Evolutionary conservation across 441 rosid genomes (phyloP).

Genomic region (Pelargonium cotyledonis): DNA sequence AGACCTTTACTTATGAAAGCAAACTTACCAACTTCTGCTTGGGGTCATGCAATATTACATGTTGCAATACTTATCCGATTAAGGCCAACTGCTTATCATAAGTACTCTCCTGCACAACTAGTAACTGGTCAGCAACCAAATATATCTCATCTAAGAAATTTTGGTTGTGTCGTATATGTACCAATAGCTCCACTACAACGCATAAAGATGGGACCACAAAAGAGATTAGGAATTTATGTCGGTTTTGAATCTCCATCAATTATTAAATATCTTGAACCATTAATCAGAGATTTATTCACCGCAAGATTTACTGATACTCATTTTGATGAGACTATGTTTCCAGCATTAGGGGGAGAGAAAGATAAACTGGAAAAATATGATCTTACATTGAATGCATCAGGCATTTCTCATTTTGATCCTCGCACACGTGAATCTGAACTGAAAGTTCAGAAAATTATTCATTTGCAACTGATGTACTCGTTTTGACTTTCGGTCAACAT

Average conservation of each 20-base stretch:
- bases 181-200: neutral
- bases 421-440: too few relatives aligned
- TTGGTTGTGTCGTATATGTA: constrained; percentile 13
- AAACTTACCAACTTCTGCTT: neutral
- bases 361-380: neutral
- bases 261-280: neutral
- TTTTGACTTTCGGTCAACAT: too few relatives aligned
- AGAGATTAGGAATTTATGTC: too few relatives aligned
- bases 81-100: neutral
- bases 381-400: too few relatives aligned
- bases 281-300: neutral
- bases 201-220: constrained; percentile 3
- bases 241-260: neutral
- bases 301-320: neutral
- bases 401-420: too few relatives aligned
- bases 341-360: neutral
- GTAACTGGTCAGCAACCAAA: neutral
- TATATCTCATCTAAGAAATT: neutral
- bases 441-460: neutral
- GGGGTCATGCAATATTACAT: constrained; percentile 8
- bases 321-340: constrained; percentile 12
- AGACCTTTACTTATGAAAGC: neutral
- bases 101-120: neutral
- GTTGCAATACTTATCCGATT: neutral
- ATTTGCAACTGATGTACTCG: too few relatives aligned